Evolutionary conservation across 106 monocot species (phyloP).

Genomic region (Phalaenopsis aphrodite): DNA sequence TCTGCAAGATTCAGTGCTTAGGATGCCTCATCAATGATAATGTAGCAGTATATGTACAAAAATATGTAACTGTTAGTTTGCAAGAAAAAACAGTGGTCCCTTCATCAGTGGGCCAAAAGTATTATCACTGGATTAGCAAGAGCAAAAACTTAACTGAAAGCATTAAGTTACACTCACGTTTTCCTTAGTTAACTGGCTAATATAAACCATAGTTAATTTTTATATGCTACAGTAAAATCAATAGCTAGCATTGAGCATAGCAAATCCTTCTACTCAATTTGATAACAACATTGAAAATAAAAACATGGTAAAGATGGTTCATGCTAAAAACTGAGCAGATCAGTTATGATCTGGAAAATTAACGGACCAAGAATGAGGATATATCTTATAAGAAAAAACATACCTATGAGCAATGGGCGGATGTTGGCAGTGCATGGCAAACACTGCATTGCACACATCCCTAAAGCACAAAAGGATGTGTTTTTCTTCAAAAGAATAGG

Average conservation of each 20-base stretch:
- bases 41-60: neutral
- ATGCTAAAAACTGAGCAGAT: neutral
- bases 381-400: neutral
- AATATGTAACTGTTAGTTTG: neutral
- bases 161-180: neutral
- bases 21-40: neutral
- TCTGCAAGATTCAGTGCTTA: conserved; percentile 15
- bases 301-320: neutral
- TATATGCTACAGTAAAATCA: neutral
- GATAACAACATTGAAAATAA: neutral
- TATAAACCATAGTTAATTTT: neutral
- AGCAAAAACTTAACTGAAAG: neutral
- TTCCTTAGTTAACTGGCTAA: neutral
- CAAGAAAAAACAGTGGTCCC: neutral
- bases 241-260: neutral
- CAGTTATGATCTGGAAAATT: neutral
- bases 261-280: neutral
- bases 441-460: conserved; percentile 47
- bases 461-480: conserved; percentile 46
- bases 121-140: neutral
- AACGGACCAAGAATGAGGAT: neutral
- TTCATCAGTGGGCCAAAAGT: neutral
- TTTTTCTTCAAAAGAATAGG: conserved; percentile 43
- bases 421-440: conserved; percentile 46
- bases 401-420: conserved; percentile 60